Base-by-base conservation (phyloP, 73 alveolate species). In the Paramecium caudatum region DNA sequence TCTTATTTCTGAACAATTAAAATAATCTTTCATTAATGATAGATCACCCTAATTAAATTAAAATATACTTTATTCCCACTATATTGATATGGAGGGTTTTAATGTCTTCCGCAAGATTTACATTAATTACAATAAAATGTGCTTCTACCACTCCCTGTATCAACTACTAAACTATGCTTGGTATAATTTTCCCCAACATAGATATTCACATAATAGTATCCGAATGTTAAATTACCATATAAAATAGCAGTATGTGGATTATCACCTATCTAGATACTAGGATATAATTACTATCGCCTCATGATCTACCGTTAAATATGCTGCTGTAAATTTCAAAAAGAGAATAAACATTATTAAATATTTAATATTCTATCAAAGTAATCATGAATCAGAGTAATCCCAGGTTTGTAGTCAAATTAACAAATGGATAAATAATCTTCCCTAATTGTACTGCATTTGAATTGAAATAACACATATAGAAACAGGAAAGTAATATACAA, bases 91-190 rank as follows among this genome's bases (percentile, higher is more conserved):
- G 46, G 95, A 15, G 49, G 33, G 32, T 93, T 81, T 17, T 90
- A 2, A 92, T 97, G 99, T 5, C 91, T 91, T 1, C 99, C 99
- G 82, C 99, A 97, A 70, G 47, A 25, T 21, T 61, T 19, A 84
- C 99, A 97, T 81, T 81, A 82, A 49, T 82, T 45, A 68, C 99
- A 97, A 3, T 98, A 98, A 34, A 98, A 94, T 9, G 98, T 96
- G n/a, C 98, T 96, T 15, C 95, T 78, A 17, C 97, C 94, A 19
- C 98, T 91, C 41, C 99, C 99, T n/a, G 99, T 97, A 90, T 97
- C 99, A 16, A 97, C 82, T 17, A 97, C 92, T 45, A 93, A 91
- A 27, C 98, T 27, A 10, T 74, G 47, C 46, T 74, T 74, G 7
- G 19, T 21, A 30, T 4, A 21, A 16, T 30, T 30, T 0, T 37